A percentile compares a stretch with the other conserved stretches of the same genome.
phyloP scores from a whole-genome alignment of 495 filamentous ascomycete species.

The Cryomyces minteri region DNA sequence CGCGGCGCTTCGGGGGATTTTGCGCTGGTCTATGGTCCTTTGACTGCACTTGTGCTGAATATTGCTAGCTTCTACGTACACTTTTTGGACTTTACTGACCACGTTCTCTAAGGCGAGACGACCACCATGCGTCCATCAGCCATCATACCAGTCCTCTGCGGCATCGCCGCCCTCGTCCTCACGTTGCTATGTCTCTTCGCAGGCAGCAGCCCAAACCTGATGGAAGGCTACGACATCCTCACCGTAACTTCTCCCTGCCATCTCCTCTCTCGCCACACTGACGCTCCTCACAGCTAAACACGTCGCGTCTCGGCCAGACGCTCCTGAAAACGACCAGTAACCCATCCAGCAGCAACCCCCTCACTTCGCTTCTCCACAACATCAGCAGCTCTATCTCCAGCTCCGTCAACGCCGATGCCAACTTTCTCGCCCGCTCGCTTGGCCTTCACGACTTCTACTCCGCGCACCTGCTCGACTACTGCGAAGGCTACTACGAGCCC shows the following conservation, averaged over 20 bases:
- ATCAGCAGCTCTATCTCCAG: constrained; percentile 11
- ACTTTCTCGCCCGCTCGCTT: constrained; percentile 27
- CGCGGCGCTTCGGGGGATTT: too few relatives aligned
- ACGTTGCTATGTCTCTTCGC: constrained; percentile 53
- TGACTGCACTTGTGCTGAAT: too few relatives aligned
- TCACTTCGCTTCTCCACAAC: constrained; percentile 3
- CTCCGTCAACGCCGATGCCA: constrained; percentile 18
- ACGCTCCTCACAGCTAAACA: constrained; percentile 33
- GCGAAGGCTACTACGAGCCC: constrained; percentile 40
- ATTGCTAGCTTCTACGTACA: too few relatives aligned
- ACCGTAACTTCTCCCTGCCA: constrained; percentile 29
- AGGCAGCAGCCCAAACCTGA: constrained; percentile 37
- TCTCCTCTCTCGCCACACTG: constrained; percentile 1
- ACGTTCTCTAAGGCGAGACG: too few relatives aligned
- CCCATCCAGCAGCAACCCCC: constrained; percentile 5
- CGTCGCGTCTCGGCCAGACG: constrained; percentile 37
- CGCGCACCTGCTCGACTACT: constrained; percentile 49
- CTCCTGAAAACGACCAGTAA: constrained; percentile 12
- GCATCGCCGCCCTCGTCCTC: constrained; percentile 45
- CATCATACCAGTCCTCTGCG: constrained; percentile 26
- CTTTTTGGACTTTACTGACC: too few relatives aligned
- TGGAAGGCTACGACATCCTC: constrained; percentile 46
- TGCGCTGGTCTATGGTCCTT: too few relatives aligned
- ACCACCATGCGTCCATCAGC: constrained; percentile 17
- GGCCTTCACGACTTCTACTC: constrained; percentile 59